Evolutionary conservation across 805 yeast genomes (phyloP), one percentile per base, ranked within the genome.

Genomic region (Candida boidinii): DNA sequence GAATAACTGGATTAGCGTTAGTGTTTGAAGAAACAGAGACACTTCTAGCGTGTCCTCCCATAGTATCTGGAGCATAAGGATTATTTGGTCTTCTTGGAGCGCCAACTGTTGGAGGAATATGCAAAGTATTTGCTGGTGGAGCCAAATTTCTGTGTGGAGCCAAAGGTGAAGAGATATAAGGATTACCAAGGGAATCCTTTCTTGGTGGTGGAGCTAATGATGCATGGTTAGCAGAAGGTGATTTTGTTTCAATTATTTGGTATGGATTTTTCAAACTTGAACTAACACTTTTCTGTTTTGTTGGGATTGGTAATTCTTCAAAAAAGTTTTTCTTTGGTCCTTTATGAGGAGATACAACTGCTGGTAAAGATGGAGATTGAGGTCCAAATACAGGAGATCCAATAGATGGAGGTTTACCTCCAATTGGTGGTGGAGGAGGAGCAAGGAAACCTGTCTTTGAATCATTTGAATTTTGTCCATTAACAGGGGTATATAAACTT

Each of bases 291-390:
- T 27, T 26, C 11, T 3, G 25, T 14, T 29, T 39, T 7, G 22
- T 16, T 7, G 37, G 43, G 7, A 67, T 42, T 4, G 83, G 83
- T 24, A 74, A 49, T 34, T 77, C 85, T 34, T 73, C 79, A 46
- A 74, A 77, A 45, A 78, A 74, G 8, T 73, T 54, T 45, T 69
- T 65, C 38, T 48, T 53, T 9, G 52, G 36, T 11, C 29, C 28
- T n/a, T 40, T 34, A 17, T 39, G 26, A 28, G 29, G 28, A 22
- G 42, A 27, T 31, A 37, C 25, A 34, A n/a, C n/a, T n/a, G n/a
- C n/a, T n/a, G n/a, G n/a, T n/a, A n/a, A 15, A n/a, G 34, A 25
- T 17, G 44, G 34, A 23, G 37, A 32, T 20, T 37, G 34, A 13
- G 31, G 26, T 4, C 16, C 21, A 14, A 31, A 27, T 6, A n/a